Conservation (phyloP, 306 rosid genomes). For the Cyclanthera cordifolia region DNA sequence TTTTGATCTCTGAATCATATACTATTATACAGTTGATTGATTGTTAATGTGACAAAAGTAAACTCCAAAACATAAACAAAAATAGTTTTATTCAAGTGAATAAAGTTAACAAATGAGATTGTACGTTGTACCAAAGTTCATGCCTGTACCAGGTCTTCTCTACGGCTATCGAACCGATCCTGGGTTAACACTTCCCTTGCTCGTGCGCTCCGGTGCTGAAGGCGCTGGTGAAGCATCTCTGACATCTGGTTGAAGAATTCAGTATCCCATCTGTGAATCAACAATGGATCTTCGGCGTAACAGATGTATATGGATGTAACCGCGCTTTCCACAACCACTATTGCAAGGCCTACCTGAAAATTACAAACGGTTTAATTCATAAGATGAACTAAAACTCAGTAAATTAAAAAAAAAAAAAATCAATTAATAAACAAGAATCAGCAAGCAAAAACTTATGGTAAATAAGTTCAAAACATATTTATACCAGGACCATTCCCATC, state of each 20-base stretch:
- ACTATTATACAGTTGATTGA: constrained; percentile 7
- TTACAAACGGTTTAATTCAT: not conserved
- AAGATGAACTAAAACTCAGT: not conserved
- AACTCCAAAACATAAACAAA: not conserved
- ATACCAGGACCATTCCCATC: constrained; percentile 98
- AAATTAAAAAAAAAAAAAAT: no score
- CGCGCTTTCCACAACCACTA: constrained; percentile 96
- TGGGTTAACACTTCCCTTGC: constrained; percentile 55
- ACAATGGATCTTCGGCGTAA: constrained; percentile 88
- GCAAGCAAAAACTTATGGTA: not conserved
- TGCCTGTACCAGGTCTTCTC: constrained; percentile 8
- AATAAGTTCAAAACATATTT: constrained; percentile 15
- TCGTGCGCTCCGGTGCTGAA: constrained; percentile 76
- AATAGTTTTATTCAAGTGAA: constrained; percentile 1
- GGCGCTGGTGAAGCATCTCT: constrained; percentile 83
- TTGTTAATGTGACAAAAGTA: not conserved
- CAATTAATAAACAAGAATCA: not conserved
- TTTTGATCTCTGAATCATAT: not conserved
- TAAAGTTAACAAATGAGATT: constrained; percentile 4
- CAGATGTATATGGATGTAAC: constrained; percentile 91
- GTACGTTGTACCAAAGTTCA: not conserved
- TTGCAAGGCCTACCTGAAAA: constrained; percentile 83
- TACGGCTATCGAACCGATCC: constrained; percentile 31
- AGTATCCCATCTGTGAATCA: constrained; percentile 87
- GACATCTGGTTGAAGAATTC: constrained; percentile 90